These are phyloP conservation scores for Clarireedia homoeocarpa DNA, from an alignment of 2,329 filamentous ascomycete species.

Conservation along the genomic window DNA sequence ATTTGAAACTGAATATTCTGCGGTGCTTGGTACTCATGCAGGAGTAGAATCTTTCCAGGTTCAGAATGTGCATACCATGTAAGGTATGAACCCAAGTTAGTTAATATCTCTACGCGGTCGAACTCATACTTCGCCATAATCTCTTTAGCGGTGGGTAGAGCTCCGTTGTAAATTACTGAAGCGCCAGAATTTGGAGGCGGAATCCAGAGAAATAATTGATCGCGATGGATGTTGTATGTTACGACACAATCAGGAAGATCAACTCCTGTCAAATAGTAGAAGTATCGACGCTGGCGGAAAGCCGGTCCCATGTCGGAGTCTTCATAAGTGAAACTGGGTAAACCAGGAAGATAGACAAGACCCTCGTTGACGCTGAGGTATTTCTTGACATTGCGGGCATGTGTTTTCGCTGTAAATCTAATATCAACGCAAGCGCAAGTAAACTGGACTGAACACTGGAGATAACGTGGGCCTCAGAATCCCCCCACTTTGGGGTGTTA, in stretches of 20 bases:
- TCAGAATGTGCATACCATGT: conserved; percentile 35
- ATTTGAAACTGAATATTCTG: not conserved
- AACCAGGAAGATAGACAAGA: conserved; percentile 49
- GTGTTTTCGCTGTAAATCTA: conserved; percentile 37
- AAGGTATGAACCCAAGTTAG: conserved; percentile 41
- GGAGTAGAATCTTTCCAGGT: conserved; percentile 36
- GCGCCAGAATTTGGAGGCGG: conserved; percentile 55
- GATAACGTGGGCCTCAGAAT: not conserved
- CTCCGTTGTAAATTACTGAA: conserved; percentile 56
- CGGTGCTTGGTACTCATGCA: conserved; percentile 36
- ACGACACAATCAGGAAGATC: conserved; percentile 47
- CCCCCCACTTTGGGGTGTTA: not conserved
- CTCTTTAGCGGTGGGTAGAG: conserved; percentile 51
- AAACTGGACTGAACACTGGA: not conserved
- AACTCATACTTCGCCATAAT: conserved; percentile 58
- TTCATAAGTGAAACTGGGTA: conserved; percentile 40
- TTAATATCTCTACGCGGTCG: conserved; percentile 54
- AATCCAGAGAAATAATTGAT: conserved; percentile 65
- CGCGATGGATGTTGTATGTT: conserved; percentile 49
- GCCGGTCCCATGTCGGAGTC: conserved; percentile 50
- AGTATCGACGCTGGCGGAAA: conserved; percentile 54
- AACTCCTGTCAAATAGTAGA: conserved; percentile 51
- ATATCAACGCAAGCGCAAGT: not conserved
- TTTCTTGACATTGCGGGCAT: conserved; percentile 38
- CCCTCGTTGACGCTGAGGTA: conserved; percentile 36